A percentile compares a stretch with the other conserved stretches of the same genome.
Evolutionary conservation across 1,284 basidiomycete genomes (phyloP).

Genomic region (Ceratobasidium sp.): DNA sequence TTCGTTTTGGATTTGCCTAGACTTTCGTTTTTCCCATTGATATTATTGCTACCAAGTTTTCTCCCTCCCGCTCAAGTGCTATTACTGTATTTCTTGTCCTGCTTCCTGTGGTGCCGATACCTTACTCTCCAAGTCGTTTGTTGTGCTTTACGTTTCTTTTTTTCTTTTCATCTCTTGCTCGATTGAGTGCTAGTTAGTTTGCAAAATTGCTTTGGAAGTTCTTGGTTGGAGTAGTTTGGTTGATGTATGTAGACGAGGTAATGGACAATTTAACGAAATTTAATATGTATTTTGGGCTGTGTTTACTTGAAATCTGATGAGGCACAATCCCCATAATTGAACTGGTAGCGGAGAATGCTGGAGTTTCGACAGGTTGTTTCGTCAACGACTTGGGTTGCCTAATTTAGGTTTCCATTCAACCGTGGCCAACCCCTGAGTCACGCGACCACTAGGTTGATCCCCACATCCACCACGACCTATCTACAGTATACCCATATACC

Average conservation of each 20-base stretch:
- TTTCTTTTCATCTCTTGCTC: background rate
- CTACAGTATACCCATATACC: background rate
- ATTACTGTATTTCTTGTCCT: too few species aligned
- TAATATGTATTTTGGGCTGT: background rate
- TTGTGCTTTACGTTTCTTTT: background rate
- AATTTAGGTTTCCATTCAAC: too few species aligned
- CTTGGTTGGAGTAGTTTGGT: background rate
- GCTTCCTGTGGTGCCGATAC: too few species aligned
- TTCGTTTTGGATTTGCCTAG: background rate
- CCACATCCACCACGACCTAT: background rate
- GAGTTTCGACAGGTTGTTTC: too few species aligned
- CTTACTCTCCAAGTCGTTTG: background rate
- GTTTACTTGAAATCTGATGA: too few species aligned
- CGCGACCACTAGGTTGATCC: background rate
- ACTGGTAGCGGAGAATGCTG: too few species aligned
- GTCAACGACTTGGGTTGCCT: too few species aligned
- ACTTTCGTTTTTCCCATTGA: background rate
- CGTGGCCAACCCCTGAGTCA: background rate
- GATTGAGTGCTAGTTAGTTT: background rate
- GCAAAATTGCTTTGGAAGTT: background rate
- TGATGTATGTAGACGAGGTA: background rate
- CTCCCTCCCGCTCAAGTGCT: too few species aligned
- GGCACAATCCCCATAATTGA: too few species aligned
- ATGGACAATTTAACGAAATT: conserved; percentile 36
- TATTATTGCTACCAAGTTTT: background rate